Evolutionary conservation across 176 grass and related monocot genomes (phyloP).

Genomic region (Carex scoparia): DNA sequence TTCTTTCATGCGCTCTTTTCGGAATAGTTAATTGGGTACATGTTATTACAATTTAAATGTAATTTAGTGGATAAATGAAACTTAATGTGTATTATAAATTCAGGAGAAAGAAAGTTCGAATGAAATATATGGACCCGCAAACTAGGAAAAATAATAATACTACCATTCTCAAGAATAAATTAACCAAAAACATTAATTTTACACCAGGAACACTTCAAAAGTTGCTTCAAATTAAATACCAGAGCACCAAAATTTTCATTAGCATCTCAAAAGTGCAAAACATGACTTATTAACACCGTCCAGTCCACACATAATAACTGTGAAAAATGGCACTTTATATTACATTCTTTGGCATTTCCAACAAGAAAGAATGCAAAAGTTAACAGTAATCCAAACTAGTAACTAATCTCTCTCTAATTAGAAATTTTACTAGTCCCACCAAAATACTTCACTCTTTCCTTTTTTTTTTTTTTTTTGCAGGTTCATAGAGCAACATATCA

Average conservation of each 20-base stretch:
- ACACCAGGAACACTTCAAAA: neutral
- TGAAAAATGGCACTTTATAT: neutral
- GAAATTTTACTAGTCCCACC: neutral
- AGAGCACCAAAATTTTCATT: neutral
- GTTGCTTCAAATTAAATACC: neutral
- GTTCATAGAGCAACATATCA: neutral
- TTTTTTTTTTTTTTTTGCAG: neutral
- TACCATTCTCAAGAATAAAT: neutral
- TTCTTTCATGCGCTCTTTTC: neutral
- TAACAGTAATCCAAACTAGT: neutral
- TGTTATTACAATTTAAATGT: neutral
- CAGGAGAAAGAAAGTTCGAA: neutral
- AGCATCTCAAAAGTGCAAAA: neutral
- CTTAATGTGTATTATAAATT: neutral
- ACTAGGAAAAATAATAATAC: neutral
- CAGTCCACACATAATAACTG: neutral
- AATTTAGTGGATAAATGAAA: neutral
- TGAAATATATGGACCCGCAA: neutral
- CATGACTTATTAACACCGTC: neutral
- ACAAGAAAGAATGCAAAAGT: neutral
- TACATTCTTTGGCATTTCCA: slow-evolving; percentile 10
- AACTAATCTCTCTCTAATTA: slow-evolving; percentile 9
- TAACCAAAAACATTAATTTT: neutral
- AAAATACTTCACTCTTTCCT: neutral
- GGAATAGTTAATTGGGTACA: neutral